Evolutionary conservation across 768 basidiomycete species (phyloP).

Genomic region (Lentinula raphanica): DNA sequence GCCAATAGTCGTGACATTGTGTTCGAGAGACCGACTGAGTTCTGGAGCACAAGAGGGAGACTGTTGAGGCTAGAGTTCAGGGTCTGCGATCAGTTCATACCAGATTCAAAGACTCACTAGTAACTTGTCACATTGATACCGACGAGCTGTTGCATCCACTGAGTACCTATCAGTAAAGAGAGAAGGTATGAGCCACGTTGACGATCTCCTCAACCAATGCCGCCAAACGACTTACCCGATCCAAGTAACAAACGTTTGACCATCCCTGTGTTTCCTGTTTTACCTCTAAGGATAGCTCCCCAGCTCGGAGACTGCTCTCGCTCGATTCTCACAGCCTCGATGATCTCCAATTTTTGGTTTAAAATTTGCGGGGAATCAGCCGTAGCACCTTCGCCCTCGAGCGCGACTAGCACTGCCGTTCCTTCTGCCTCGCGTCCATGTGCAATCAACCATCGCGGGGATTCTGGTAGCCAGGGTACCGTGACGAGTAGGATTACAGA

Average conservation of each 20-base stretch:
- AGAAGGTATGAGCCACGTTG: neutral
- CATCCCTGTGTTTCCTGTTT: constrained; percentile 42
- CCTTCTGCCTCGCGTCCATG: constrained; percentile 40
- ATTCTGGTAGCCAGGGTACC: constrained; percentile 45
- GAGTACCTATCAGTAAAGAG: constrained; percentile 33
- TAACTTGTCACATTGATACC: constrained; percentile 51
- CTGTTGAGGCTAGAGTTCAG: too few relatives aligned
- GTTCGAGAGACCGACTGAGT: constrained; percentile 47
- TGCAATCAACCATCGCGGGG: constrained; percentile 44
- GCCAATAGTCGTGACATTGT: constrained; percentile 43
- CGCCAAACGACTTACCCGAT: constrained; percentile 24
- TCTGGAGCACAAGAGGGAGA: constrained; percentile 43
- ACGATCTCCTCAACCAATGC: neutral
- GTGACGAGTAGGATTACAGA: constrained; percentile 39
- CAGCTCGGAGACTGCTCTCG: constrained; percentile 35
- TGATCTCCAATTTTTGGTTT: constrained; percentile 34
- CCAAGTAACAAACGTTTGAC: constrained; percentile 37
- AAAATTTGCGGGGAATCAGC: constrained; percentile 32
- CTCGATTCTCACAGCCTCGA: constrained; percentile 40
- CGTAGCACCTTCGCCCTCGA: constrained; percentile 34
- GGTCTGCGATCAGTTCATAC: too few relatives aligned
- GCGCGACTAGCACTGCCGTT: constrained; percentile 34
- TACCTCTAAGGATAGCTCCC: constrained; percentile 35
- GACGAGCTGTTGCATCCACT: constrained; percentile 49
- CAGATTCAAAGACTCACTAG: constrained; percentile 31